Evolutionary conservation across 148 eudicot genomes (phyloP).

Genomic region (Rhododendron ferrugineum): DNA sequence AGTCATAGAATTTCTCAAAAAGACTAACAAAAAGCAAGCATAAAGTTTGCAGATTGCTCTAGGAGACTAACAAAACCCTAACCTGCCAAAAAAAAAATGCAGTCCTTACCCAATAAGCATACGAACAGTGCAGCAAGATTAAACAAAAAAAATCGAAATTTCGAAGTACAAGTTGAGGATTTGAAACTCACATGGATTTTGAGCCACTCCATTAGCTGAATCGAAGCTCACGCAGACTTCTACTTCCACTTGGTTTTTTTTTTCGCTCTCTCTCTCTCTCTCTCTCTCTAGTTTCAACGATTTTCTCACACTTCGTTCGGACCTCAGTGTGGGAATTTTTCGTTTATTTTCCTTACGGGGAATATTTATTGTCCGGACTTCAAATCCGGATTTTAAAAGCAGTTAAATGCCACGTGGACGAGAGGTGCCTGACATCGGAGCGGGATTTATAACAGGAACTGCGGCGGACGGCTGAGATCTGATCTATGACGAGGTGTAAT

Average conservation of each 20-base stretch:
- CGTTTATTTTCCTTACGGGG: not conserved
- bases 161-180: not conserved
- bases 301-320: not conserved
- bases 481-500: not conserved
- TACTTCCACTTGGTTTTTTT: constrained; percentile 8
- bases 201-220: not conserved
- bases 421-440: not conserved
- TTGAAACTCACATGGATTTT: constrained; percentile 27
- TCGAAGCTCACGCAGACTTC: constrained; percentile 5
- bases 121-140: not conserved
- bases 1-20: not conserved
- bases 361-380: constrained; percentile 35
- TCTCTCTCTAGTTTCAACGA: constrained; percentile 1
- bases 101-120: not conserved
- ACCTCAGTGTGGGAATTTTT: not conserved
- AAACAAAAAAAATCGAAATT: not conserved
- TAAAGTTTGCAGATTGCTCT: not conserved
- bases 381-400: constrained; percentile 48
- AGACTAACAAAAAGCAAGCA: not conserved
- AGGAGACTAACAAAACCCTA: constrained; percentile 33
- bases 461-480: constrained; percentile 23
- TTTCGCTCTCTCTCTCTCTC: not conserved
- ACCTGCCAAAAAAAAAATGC: constrained; percentile 11
- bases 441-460: constrained; percentile 2
- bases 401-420: constrained; percentile 38